Evolutionary conservation across 1,284 basidiomycete species (phyloP).

Genomic region (Meira miltonrushii): DNA sequence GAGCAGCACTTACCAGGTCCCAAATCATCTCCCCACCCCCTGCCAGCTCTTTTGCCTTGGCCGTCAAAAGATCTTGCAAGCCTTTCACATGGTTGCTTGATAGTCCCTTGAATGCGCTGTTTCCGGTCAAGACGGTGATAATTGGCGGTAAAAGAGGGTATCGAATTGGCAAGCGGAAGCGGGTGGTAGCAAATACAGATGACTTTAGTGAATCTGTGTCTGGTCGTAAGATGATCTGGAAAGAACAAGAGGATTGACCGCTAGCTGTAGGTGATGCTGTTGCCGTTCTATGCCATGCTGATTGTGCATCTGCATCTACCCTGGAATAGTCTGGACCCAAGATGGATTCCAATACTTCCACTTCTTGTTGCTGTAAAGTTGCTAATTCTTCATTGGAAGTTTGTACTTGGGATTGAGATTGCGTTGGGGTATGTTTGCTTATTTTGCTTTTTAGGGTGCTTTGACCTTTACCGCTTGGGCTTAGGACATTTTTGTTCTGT

Average conservation of each 20-base stretch:
- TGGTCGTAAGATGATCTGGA: conserved; percentile 36
- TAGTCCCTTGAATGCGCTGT: conserved; percentile 26
- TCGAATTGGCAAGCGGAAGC: conserved; percentile 37
- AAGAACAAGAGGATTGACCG: conserved; percentile 21
- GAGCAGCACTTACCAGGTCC: conserved; percentile 44
- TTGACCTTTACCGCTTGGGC: too few species aligned
- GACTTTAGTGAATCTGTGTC: conserved; percentile 37
- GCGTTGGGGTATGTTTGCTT: too few species aligned
- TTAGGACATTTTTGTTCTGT: too few species aligned
- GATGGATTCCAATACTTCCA: conserved; percentile 43
- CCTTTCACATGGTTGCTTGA: conserved; percentile 19
- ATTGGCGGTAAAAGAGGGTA: conserved; percentile 38
- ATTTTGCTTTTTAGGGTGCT: too few species aligned
- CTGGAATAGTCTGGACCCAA: conserved; percentile 36
- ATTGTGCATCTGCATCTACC: conserved; percentile 31
- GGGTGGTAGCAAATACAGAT: conserved; percentile 29
- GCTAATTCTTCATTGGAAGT: conserved; percentile 25
- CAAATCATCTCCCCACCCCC: conserved; percentile 50
- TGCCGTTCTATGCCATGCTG: conserved; percentile 22
- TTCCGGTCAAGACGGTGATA: conserved; percentile 26
- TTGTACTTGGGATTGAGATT: too few species aligned
- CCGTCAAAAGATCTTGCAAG: conserved; percentile 27
- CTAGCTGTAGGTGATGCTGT: conserved; percentile 11
- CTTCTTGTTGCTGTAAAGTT: conserved; percentile 39
- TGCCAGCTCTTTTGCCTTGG: conserved; percentile 38